Percentiles rank a stretch among this genome's conserved stretches.
These are phyloP conservation scores for Akanthomyces lecanii DNA, from an alignment of 2,329 filamentous ascomycete genomes.

Conservation along the genomic window DNA sequence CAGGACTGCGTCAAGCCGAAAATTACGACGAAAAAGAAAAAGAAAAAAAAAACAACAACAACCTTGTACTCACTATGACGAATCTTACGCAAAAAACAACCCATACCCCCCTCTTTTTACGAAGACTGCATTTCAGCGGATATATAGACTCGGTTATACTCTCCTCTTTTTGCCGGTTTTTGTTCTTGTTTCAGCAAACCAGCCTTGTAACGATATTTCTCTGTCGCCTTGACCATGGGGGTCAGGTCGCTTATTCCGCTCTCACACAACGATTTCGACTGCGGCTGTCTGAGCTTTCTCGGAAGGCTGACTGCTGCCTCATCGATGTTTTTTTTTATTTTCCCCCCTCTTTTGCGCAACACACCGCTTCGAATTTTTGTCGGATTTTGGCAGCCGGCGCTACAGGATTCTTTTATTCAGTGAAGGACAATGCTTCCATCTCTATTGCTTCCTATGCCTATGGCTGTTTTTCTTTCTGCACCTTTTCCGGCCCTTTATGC, in stretches of 20 bases:
- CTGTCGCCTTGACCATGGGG: neutral
- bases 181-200: neutral
- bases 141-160: slow-evolving; percentile 16
- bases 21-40: neutral
- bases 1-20: neutral
- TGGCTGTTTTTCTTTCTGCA: too few species aligned
- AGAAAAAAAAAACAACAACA: neutral
- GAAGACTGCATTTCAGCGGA: slow-evolving; percentile 14
- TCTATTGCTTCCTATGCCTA: too few species aligned
- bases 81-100: slow-evolving; percentile 3
- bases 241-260: neutral
- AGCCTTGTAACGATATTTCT: slow-evolving; percentile 5
- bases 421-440: too few species aligned
- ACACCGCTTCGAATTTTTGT: neutral
- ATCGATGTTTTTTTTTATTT: neutral
- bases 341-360: neutral
- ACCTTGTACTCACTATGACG: slow-evolving; percentile 9
- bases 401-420: neutral
- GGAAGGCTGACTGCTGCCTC: neutral
- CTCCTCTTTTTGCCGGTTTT: slow-evolving; percentile 15
- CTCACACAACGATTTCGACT: neutral
- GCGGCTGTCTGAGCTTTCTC: neutral
- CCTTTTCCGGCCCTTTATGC: too few species aligned
- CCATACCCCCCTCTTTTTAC: slow-evolving; percentile 15
- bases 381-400: slow-evolving; percentile 6